Evolutionary conservation across 2,329 filamentous ascomycete genomes (phyloP).

Genomic region (Pseudogymnoascus sp.): DNA sequence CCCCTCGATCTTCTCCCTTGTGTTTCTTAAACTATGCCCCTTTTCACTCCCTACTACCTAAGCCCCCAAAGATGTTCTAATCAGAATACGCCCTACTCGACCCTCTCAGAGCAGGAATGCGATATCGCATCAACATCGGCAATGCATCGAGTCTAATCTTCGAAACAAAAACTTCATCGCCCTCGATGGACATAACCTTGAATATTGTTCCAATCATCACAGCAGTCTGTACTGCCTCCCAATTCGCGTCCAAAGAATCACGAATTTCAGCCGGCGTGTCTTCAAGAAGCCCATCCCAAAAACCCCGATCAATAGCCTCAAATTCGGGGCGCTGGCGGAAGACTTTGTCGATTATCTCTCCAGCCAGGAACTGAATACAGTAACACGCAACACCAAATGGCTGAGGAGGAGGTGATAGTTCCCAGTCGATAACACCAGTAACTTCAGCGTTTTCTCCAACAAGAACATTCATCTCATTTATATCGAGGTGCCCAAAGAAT

Average conservation of each 20-base stretch:
- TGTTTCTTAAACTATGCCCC: no score
- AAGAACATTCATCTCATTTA: conserved; percentile 8
- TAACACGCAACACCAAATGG: conserved; percentile 12
- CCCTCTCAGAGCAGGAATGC: not conserved
- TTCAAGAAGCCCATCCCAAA: conserved; percentile 11
- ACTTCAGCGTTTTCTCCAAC: conserved; percentile 10
- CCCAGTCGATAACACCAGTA: conserved; percentile 14
- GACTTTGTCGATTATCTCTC: not conserved
- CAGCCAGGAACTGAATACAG: conserved; percentile 12
- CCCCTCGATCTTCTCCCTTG: no score
- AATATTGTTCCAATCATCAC: conserved; percentile 10
- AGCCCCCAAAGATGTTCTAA: not conserved
- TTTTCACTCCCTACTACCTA: not conserved
- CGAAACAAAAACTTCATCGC: not conserved
- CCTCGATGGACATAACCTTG: not conserved
- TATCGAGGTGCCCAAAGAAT: not conserved
- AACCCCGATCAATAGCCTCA: not conserved
- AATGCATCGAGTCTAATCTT: not conserved
- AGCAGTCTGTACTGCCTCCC: not conserved
- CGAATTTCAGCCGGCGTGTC: conserved; percentile 5
- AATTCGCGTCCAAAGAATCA: not conserved
- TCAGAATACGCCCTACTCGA: not conserved
- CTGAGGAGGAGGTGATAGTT: conserved; percentile 11
- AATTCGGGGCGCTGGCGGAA: not conserved
- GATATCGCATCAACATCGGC: not conserved